These are phyloP conservation scores for Rhizopus arrhizus DNA, from an alignment of 371 early-diverging fungal species.

Conservation along the genomic window DNA sequence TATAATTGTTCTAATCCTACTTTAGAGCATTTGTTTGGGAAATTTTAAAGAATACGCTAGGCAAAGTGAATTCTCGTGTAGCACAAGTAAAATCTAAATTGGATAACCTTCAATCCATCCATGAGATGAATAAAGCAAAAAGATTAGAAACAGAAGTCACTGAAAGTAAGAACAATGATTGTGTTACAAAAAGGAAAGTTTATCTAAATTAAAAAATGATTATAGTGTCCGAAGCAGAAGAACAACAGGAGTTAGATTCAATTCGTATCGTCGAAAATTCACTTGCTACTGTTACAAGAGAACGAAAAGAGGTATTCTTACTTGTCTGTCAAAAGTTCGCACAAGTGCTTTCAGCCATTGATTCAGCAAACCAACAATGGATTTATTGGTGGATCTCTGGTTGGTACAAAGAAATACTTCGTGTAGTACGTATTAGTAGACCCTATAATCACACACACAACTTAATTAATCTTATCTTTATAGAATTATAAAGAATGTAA, in stretches of 20 bases:
- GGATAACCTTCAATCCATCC: conserved; percentile 40
- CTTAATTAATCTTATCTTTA: conserved; percentile 5
- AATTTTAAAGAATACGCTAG: conserved; percentile 43
- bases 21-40: conserved; percentile 11
- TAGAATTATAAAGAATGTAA: conserved; percentile 71
- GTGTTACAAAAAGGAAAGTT: neutral
- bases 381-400: conserved; percentile 79
- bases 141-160: conserved; percentile 29
- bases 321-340: conserved; percentile 75
- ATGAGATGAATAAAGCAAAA: conserved; percentile 40
- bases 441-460: neutral
- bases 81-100: conserved; percentile 68
- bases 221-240: conserved; percentile 47
- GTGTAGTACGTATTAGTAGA: conserved; percentile 46
- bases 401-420: conserved; percentile 80
- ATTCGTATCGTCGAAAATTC: conserved; percentile 66
- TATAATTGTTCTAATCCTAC: neutral
- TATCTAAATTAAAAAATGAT: neutral
- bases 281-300: conserved; percentile 67
- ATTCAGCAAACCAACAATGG: conserved; percentile 43
- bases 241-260: conserved; percentile 55
- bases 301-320: conserved; percentile 84
- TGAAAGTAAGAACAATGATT: conserved; percentile 32
- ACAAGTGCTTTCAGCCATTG: conserved; percentile 53
- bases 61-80: conserved; percentile 83